These are phyloP conservation scores for Rossbeevera mucosa DNA, from an alignment of 768 basidiomycete genomes.

Conservation along the genomic window DNA sequence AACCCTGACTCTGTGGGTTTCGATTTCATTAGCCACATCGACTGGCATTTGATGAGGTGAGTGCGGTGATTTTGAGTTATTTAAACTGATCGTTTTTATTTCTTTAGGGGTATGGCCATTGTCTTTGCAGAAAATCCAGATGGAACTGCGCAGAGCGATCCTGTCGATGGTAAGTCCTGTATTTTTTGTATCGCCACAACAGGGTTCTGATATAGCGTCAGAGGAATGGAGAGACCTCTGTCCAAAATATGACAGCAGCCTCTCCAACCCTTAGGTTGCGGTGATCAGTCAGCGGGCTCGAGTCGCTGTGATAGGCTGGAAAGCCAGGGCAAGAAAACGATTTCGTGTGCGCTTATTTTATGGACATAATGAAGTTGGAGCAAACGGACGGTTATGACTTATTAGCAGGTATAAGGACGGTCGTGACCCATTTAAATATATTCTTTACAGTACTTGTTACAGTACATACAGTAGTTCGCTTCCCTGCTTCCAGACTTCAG, in stretches of 20 bases:
- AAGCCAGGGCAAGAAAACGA: not conserved
- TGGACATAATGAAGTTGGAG: not conserved
- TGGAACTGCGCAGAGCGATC: constrained; percentile 9
- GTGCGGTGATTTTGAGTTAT: constrained; percentile 4
- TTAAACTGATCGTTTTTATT: constrained; percentile 34
- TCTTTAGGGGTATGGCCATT: constrained; percentile 35
- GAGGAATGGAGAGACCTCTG: constrained; percentile 18
- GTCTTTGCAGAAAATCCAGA: constrained; percentile 33
- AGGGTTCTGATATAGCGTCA: not conserved
- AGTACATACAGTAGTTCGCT: too few relatives aligned
- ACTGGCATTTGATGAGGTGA: constrained; percentile 20
- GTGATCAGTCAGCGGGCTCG: not conserved
- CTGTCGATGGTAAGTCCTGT: not conserved
- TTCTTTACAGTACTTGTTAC: too few relatives aligned
- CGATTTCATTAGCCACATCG: constrained; percentile 17
- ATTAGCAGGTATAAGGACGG: too few relatives aligned
- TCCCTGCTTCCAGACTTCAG: too few relatives aligned
- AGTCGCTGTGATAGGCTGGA: not conserved
- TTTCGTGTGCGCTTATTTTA: not conserved
- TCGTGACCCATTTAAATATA: too few relatives aligned
- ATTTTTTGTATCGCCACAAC: not conserved
- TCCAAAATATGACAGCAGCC: constrained; percentile 6
- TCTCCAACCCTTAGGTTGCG: not conserved
- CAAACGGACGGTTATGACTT: not conserved
- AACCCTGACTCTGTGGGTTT: not conserved